phyloP scores from a whole-genome alignment of 2,329 filamentous ascomycete genomes.

The Penicillium thymicola region DNA sequence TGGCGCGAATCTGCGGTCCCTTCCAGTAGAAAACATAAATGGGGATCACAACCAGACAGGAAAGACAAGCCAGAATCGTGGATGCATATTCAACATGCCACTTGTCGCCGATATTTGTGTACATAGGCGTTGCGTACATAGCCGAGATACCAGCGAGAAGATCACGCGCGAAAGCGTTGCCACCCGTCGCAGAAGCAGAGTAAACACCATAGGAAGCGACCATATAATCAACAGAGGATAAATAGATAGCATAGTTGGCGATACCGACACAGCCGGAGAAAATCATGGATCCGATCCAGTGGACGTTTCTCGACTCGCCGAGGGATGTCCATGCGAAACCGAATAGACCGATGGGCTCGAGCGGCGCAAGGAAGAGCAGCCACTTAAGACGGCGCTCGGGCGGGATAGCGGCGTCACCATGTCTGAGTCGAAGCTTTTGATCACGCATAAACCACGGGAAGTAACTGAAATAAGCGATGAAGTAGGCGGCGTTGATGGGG shows the following conservation, averaged over 20 bases:
- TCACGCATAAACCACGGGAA: conserved; percentile 49
- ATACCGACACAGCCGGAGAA: conserved; percentile 65
- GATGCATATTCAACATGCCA: conserved; percentile 55
- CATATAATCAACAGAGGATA: conserved; percentile 74
- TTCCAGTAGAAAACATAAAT: conserved; percentile 64
- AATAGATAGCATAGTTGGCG: conserved; percentile 69
- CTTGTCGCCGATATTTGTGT: conserved; percentile 53
- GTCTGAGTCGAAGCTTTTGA: conserved; percentile 37
- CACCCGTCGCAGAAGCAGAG: conserved; percentile 68
- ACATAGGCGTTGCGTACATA: conserved; percentile 63
- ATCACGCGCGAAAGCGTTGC: conserved; percentile 70
- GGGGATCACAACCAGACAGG: conserved; percentile 56
- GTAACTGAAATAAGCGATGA: conserved; percentile 57
- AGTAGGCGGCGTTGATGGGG: conserved; percentile 64
- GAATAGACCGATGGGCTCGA: conserved; percentile 64
- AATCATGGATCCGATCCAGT: conserved; percentile 67
- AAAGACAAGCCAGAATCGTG: conserved; percentile 59
- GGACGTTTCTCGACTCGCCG: conserved; percentile 56
- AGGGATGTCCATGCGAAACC: conserved; percentile 66
- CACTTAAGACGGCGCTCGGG: conserved; percentile 64
- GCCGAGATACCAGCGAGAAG: conserved; percentile 69
- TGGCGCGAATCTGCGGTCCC: conserved; percentile 54
- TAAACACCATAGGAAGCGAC: conserved; percentile 70
- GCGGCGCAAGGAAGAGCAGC: conserved; percentile 60
- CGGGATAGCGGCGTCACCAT: conserved; percentile 52